Percentiles rank a stretch among this genome's conserved stretches.
Conservation (phyloP, 805 yeast genomes). For the Monosporozyma siamensis region DNA sequence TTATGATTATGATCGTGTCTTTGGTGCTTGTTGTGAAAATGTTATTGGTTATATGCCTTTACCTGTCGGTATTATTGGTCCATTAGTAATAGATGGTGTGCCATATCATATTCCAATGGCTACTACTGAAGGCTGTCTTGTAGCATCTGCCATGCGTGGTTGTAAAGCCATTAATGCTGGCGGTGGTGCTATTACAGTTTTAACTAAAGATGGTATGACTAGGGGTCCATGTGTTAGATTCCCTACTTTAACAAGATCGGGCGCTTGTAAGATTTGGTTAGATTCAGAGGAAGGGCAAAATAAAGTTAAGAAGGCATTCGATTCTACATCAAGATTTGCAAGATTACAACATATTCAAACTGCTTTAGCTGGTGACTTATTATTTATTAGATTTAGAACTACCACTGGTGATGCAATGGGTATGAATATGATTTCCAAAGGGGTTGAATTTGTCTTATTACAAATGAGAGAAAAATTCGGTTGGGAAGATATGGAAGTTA, state of each 20-base stretch:
- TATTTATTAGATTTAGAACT: conserved; percentile 88
- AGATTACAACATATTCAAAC: conserved; percentile 85
- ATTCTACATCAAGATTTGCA: conserved; percentile 96
- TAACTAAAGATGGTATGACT: conserved; percentile 98
- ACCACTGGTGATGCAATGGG: conserved; percentile 99
- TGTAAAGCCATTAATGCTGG: conserved; percentile 97
- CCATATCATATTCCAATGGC: conserved; percentile 96
- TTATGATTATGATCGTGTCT: conserved; percentile 91
- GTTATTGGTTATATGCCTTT: conserved; percentile 95
- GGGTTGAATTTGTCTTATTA: conserved; percentile 80
- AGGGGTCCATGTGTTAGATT: conserved; percentile 97
- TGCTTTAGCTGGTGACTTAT: conserved; percentile 85
- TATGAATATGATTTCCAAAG: conserved; percentile 99
- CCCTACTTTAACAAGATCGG: conserved; percentile 75
- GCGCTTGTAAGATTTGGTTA: conserved; percentile 90
- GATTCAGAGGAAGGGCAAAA: conserved; percentile 92
- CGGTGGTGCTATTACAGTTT: conserved; percentile 88
- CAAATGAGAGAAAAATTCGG: conserved; percentile 84
- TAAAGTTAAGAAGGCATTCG: conserved; percentile 76
- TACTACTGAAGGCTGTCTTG: conserved; percentile 97
- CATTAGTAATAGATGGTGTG: conserved; percentile 80
- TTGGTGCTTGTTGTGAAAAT: conserved; percentile 98
- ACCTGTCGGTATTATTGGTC: conserved; percentile 98
- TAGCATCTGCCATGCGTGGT: conserved; percentile 98
- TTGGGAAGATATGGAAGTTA: conserved; percentile 86